phyloP scores from a whole-genome alignment of 2,329 filamentous ascomycete species.

The Calonectria fujianensis region DNA sequence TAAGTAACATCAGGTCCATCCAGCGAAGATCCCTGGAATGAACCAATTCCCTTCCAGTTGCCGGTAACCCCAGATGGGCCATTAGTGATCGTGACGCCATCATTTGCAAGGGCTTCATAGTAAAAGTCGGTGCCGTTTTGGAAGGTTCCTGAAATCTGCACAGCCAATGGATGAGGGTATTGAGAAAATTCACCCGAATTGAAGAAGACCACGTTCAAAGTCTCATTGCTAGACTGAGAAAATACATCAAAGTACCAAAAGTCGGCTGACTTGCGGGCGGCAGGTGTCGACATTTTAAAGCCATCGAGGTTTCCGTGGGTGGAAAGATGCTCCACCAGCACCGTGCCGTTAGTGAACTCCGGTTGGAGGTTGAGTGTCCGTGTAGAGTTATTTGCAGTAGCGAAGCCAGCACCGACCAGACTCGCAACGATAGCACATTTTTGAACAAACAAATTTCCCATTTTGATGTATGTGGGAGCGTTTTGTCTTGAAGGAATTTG shows the following conservation, averaged over 20 bases:
- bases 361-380: neutral
- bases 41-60: neutral
- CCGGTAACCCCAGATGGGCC: neutral
- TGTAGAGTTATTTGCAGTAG: too few relatives aligned
- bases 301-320: neutral
- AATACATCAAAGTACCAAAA: conserved; percentile 1
- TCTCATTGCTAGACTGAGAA: neutral
- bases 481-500: too few relatives aligned
- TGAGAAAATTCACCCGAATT: neutral
- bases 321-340: neutral
- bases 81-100: neutral
- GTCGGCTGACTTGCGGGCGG: neutral
- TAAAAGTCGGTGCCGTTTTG: neutral
- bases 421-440: too few relatives aligned
- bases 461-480: too few relatives aligned
- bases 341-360: neutral
- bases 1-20: neutral
- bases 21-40: neutral
- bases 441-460: too few relatives aligned
- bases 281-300: neutral
- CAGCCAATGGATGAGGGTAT: neutral
- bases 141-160: neutral
- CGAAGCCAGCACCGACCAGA: too few relatives aligned
- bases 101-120: neutral
- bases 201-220: neutral